Conservation (phyloP, 176 grass and related monocot species). For the Oryza glumipatula region DNA sequence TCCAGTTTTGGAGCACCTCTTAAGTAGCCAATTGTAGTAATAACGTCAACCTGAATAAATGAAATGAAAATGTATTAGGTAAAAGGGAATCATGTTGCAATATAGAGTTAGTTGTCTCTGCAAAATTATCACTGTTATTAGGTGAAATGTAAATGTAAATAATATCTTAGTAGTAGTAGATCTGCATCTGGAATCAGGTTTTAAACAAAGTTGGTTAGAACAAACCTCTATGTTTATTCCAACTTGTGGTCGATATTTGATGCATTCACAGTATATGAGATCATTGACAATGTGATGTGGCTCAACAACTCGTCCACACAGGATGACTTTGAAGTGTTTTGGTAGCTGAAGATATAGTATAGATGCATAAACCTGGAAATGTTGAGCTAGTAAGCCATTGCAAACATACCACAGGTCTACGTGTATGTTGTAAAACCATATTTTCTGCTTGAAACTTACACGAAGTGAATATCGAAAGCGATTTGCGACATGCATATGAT, state of each 20-base stretch:
- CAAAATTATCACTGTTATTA: background rate
- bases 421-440: conserved; percentile 21
- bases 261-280: conserved; percentile 62
- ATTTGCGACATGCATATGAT: conserved; percentile 69
- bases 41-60: conserved; percentile 51
- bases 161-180: conserved; percentile 7
- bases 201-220: conserved; percentile 17
- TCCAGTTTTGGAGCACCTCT: conserved; percentile 64
- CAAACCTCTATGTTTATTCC: conserved; percentile 54
- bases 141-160: background rate
- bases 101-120: background rate
- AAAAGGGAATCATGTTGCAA: background rate
- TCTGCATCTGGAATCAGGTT: conserved; percentile 5
- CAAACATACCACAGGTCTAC: background rate
- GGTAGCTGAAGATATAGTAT: conserved; percentile 75
- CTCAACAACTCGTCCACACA: conserved; percentile 64
- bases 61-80: background rate
- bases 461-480: conserved; percentile 60
- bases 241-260: conserved; percentile 74
- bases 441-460: conserved; percentile 47
- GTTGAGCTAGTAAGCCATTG: conserved; percentile 30
- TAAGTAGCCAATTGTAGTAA: conserved; percentile 75
- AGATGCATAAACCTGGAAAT: conserved; percentile 70
- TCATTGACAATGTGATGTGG: conserved; percentile 53
- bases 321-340: conserved; percentile 54